Evolutionary conservation across 2,329 filamentous ascomycete species (phyloP).

Genomic region (Talaromyces marneffei): DNA sequence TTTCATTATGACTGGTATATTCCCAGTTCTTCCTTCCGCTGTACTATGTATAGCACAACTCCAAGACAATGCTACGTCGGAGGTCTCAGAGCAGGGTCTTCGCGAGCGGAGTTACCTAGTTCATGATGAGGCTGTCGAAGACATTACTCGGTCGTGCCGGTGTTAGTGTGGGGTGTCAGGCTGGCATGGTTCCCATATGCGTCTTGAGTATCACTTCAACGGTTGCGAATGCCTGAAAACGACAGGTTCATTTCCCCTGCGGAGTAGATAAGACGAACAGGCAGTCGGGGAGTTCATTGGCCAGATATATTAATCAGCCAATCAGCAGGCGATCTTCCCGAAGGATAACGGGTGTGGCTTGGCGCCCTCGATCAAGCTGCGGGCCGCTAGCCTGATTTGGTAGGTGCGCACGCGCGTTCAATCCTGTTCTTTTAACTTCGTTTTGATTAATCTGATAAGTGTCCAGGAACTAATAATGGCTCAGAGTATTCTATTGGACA

Average conservation of each 20-base stretch:
- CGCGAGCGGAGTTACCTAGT: background rate
- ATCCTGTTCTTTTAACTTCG: background rate
- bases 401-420: background rate
- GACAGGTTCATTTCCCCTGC: too few species aligned
- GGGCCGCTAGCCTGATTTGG: background rate
- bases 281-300: background rate
- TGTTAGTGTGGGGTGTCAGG: background rate
- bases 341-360: background rate
- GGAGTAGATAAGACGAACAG: too few species aligned
- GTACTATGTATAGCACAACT: too few species aligned
- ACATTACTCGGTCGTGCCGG: background rate
- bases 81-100: background rate
- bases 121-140: background rate
- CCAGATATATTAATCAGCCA: too few species aligned
- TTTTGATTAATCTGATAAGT: too few species aligned
- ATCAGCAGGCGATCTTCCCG: background rate
- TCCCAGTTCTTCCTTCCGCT: background rate
- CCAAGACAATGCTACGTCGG: background rate
- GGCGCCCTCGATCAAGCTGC: background rate
- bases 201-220: background rate
- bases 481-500: background rate
- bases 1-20: background rate
- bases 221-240: background rate
- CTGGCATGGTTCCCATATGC: background rate
- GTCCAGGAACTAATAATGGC: too few species aligned